phyloP scores from a whole-genome alignment of 306 rosid genomes.

The Prinsepia uniflora region DNA sequence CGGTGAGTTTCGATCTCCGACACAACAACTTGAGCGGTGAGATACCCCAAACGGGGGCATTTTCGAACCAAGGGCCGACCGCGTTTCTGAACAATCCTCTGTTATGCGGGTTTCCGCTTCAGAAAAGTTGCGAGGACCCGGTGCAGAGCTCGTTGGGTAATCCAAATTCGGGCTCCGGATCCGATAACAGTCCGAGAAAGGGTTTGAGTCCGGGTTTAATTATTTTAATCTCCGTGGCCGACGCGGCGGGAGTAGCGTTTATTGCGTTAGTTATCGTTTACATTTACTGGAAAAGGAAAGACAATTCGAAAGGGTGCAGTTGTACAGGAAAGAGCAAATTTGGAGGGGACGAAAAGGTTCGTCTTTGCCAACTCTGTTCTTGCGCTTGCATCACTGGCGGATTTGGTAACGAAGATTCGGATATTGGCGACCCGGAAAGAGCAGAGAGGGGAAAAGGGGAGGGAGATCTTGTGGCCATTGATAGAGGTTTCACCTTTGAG shows the following conservation, averaged over 20 bases:
- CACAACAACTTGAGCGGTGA: slow-evolving; percentile 76
- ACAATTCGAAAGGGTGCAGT: slow-evolving; percentile 65
- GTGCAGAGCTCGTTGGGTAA: slow-evolving; percentile 35
- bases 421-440: slow-evolving; percentile 54
- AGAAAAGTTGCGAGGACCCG: slow-evolving; percentile 50
- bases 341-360: slow-evolving; percentile 34
- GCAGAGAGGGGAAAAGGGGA: slow-evolving; percentile 43
- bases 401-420: slow-evolving; percentile 62
- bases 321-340: slow-evolving; percentile 35
- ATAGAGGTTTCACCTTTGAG: slow-evolving; percentile 78
- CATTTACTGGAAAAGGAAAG: slow-evolving; percentile 82
- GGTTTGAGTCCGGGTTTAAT: slow-evolving; percentile 75
- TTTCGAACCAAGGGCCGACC: slow-evolving; percentile 88
- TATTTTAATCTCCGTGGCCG: slow-evolving; percentile 71
- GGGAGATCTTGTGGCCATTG: slow-evolving; percentile 86
- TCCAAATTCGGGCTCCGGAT: slow-evolving; percentile 31
- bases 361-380: slow-evolving; percentile 29
- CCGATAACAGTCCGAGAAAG: slow-evolving; percentile 19
- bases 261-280: slow-evolving; percentile 67
- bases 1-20: slow-evolving; percentile 76
- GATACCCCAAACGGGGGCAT: slow-evolving; percentile 90
- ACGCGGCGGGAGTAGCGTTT: slow-evolving; percentile 74
- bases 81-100: slow-evolving; percentile 76
- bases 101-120: slow-evolving; percentile 86
- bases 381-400: slow-evolving; percentile 53